phyloP scores from a whole-genome alignment of 192 early-diverging fungal genomes.

The Entomortierella beljakovae region DNA sequence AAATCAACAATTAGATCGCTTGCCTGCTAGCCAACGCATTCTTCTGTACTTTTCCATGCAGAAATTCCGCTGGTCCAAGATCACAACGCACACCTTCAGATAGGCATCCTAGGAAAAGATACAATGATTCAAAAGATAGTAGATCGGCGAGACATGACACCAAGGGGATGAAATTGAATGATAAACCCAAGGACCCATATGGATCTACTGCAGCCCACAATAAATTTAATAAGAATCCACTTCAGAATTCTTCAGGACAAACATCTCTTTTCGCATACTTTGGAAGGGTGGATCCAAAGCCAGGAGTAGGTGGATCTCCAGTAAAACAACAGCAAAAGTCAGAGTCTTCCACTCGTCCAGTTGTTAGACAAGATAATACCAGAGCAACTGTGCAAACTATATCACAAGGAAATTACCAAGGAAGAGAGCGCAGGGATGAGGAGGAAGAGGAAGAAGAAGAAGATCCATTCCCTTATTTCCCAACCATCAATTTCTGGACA shows the following conservation, averaged over 20 bases:
- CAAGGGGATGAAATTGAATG: constrained; percentile 2
- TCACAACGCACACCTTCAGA: background rate
- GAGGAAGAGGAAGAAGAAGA: background rate
- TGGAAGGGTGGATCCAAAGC: constrained; percentile 20
- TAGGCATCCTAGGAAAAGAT: background rate
- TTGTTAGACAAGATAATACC: too few relatives aligned
- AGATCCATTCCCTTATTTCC: constrained; percentile 15
- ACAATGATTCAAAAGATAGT: background rate
- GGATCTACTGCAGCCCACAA: constrained; percentile 1
- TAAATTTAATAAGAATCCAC: background rate
- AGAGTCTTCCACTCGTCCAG: too few relatives aligned
- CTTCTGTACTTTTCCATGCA: constrained; percentile 38
- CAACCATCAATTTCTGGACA: constrained; percentile 47
- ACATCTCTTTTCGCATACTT: constrained; percentile 40
- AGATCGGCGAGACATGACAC: background rate
- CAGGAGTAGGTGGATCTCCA: background rate
- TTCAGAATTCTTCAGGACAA: constrained; percentile 26
- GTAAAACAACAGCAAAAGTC: too few relatives aligned
- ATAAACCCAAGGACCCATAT: constrained; percentile 20
- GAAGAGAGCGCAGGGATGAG: background rate
- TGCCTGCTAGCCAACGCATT: constrained; percentile 47
- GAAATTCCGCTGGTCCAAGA: background rate
- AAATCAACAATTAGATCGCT: constrained; percentile 24
- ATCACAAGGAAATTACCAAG: too few relatives aligned
- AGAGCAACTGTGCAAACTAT: too few relatives aligned